A percentile compares a stretch with the other conserved stretches of the same genome.
Evolutionary conservation across 108 stramenopile genomes (phyloP).

Genomic region (Epithemia pelagica): DNA sequence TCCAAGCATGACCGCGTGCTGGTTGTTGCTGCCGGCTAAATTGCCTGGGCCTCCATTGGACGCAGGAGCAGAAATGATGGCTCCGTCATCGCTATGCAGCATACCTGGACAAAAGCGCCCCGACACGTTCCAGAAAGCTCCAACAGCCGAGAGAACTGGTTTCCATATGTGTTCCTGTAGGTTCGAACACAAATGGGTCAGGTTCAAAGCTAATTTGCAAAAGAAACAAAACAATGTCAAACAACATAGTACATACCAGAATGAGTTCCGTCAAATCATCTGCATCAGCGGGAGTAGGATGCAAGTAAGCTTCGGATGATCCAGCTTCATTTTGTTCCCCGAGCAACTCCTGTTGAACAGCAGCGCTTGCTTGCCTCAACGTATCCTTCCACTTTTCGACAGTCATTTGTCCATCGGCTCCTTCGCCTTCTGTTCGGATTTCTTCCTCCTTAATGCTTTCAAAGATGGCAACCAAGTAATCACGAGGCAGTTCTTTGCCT

Average conservation of each 20-base stretch:
- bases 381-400: conserved; percentile 89
- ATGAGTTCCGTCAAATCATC: conserved; percentile 71
- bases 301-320: conserved; percentile 5
- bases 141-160: conserved; percentile 72
- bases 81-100: neutral
- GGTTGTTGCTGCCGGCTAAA: neutral
- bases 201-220: neutral
- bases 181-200: neutral
- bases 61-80: neutral
- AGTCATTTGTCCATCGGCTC: conserved; percentile 83
- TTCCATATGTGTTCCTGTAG: conserved; percentile 59
- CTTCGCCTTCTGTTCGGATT: conserved; percentile 85
- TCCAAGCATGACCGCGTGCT: conserved; percentile 35
- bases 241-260: conserved; percentile 9
- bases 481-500: conserved; percentile 73
- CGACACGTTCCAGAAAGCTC: conserved; percentile 65
- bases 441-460: conserved; percentile 77
- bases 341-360: conserved; percentile 20
- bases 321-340: neutral
- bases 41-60: neutral
- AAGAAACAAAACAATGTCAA: neutral
- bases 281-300: conserved; percentile 25
- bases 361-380: conserved; percentile 22
- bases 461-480: conserved; percentile 85
- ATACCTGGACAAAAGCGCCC: neutral